Base-by-base conservation (phyloP, 2,329 filamentous ascomycete genomes). In the Thermoascus crustaceus region DNA sequence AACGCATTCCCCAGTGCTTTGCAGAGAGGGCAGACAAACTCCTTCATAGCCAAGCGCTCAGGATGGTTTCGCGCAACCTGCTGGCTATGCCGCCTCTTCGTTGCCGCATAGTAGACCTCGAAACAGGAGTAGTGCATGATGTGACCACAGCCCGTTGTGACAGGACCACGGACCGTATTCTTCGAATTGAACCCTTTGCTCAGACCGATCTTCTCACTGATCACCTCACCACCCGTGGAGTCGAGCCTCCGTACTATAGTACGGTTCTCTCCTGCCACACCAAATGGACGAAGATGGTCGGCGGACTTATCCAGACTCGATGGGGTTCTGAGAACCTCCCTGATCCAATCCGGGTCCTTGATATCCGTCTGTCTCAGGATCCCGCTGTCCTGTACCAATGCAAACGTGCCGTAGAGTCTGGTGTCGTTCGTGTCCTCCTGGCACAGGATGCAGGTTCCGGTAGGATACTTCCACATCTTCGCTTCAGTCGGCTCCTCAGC, bases 121-220 rank as follows among this genome's bases (percentile, higher is more conserved):
- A 98, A 98, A 63, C 91, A 98, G 47, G 76, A 79, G 57, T 85
- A 96, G 59, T 98, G 91, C 91, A 98, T 98, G 53, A 98, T 93
- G 58, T 98, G 91, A 2, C 91, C 91, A 60, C 91, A 98, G 7
- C 89, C 86, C 22, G 84, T 85, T 7, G 88, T 85, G 2, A 96
- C 82, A 0, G 89, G 84, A 0, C 88, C 91, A 11, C 75, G 69
- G 18, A 73, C 71, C 21, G 78, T 78, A 25, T 78, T 71, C 7
- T 73, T 68, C 5, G 78, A 71, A 2, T 85, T 82, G 53, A 94
- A 98, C 0, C 91, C 91, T 60, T 88, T 93, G 20, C 89, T 88
- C 31, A 98, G 75, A 4, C 80, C 80, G 60, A 94, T 83, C 32
- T 83, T 77, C 57, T 93, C 86, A 4, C 77, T 75, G 22, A 76